Evolutionary conservation across 345 rosid genomes (phyloP).

Genomic region (Alliaria petiolata): DNA sequence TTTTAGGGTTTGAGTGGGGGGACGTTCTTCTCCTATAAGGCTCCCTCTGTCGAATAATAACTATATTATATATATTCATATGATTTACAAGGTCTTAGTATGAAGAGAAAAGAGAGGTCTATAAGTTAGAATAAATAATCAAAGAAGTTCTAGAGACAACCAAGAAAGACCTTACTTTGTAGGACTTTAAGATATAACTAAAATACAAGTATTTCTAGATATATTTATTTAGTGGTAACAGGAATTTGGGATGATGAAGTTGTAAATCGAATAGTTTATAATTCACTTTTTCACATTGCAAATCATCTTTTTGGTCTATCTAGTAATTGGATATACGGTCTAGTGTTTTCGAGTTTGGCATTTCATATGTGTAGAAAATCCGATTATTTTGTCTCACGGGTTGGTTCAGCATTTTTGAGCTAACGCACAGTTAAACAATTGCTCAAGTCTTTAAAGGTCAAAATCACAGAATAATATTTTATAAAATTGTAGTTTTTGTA

Average conservation of each 20-base stretch:
- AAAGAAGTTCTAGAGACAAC: conserved; percentile 21
- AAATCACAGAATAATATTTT: too few relatives aligned
- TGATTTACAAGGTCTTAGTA: conserved; percentile 9
- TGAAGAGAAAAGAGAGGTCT: background rate
- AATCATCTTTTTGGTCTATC: background rate
- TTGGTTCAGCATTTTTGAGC: background rate
- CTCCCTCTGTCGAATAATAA: conserved; percentile 20
- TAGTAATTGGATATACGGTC: background rate
- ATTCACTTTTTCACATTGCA: background rate
- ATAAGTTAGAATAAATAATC: background rate
- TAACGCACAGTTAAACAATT: background rate
- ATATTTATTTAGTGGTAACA: background rate
- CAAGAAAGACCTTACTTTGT: background rate
- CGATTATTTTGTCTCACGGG: background rate
- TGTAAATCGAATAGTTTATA: background rate
- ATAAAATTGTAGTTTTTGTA: too few relatives aligned
- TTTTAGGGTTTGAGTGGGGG: conserved; percentile 34
- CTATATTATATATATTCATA: background rate
- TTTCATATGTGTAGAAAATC: background rate
- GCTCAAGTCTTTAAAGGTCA: background rate
- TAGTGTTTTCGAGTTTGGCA: background rate
- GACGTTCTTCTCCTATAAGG: conserved; percentile 33
- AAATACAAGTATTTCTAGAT: background rate
- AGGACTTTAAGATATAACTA: background rate
- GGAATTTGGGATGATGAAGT: background rate